Percentiles rank a stretch among this genome's conserved stretches.
These are phyloP conservation scores for Astrephomene gubernaculifera DNA, from an alignment of 139 green algal genomes.

Conservation along the genomic window DNA sequence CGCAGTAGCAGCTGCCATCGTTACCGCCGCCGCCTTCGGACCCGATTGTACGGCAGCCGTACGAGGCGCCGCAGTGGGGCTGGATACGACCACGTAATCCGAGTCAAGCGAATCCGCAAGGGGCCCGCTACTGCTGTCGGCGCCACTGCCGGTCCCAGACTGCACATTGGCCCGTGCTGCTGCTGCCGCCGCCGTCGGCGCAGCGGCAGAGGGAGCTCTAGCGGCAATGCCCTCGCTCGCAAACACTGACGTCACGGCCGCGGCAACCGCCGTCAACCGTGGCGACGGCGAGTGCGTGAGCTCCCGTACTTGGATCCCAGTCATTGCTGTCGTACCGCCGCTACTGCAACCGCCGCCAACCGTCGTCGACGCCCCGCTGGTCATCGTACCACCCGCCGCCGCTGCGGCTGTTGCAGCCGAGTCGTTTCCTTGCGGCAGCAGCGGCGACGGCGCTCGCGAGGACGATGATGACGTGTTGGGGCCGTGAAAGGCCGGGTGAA, in stretches of 20 bases:
- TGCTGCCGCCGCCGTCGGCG: background rate
- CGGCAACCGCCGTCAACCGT: background rate
- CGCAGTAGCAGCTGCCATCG: too few species aligned
- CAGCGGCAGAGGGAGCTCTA: background rate
- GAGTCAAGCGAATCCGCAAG: constrained; percentile 16
- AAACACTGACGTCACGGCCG: background rate
- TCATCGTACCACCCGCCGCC: background rate
- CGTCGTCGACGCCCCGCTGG: too few species aligned
- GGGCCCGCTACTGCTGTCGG: background rate
- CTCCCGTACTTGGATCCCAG: constrained; percentile 16
- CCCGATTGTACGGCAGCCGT: background rate
- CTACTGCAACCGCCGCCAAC: background rate
- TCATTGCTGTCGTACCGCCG: background rate
- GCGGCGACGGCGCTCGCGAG: background rate
- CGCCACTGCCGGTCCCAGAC: background rate
- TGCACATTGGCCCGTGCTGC: background rate
- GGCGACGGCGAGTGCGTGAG: constrained; percentile 22
- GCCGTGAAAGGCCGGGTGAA: constrained; percentile 12
- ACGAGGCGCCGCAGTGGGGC: background rate
- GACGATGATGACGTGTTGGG: background rate
- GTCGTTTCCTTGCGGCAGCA: background rate
- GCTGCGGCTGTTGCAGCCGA: background rate
- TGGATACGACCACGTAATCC: constrained; percentile 38
- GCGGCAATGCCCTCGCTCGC: background rate
- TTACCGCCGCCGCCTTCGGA: background rate